Evolutionary conservation across 192 early-diverging fungal species (phyloP).

Genomic region (Mortierella alpina): DNA sequence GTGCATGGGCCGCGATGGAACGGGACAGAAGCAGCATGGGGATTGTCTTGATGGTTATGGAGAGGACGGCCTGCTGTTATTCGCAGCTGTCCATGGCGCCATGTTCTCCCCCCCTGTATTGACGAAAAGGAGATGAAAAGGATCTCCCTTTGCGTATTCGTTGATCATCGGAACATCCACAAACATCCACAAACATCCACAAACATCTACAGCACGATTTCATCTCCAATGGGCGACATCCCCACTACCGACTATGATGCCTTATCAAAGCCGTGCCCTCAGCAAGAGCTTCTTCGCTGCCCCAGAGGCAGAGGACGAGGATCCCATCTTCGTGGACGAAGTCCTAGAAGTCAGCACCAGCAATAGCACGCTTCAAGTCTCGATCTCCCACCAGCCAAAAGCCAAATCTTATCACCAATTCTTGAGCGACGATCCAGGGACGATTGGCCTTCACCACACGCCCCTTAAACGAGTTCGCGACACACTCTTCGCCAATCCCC

Average conservation of each 20-base stretch:
- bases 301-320: not conserved
- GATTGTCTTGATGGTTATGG: no score
- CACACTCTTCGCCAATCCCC: not conserved
- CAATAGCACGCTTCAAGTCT: not conserved
- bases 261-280: not conserved
- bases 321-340: not conserved
- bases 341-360: not conserved
- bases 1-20: no score
- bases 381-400: not conserved
- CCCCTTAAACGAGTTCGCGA: constrained; percentile 3
- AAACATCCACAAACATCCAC: no score
- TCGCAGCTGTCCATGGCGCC: no score
- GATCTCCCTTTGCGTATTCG: not conserved
- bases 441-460: constrained; percentile 8
- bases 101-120: no score
- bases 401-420: not conserved
- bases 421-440: not conserved
- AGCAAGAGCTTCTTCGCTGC: not conserved
- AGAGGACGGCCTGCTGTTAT: no score
- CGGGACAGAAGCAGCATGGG: no score
- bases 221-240: not conserved
- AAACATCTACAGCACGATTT: not conserved
- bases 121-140: not conserved
- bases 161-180: constrained; percentile 5
- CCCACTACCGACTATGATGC: not conserved